Base-by-base conservation (phyloP, 805 yeast species). In the Barnettozyma salicaria region DNA sequence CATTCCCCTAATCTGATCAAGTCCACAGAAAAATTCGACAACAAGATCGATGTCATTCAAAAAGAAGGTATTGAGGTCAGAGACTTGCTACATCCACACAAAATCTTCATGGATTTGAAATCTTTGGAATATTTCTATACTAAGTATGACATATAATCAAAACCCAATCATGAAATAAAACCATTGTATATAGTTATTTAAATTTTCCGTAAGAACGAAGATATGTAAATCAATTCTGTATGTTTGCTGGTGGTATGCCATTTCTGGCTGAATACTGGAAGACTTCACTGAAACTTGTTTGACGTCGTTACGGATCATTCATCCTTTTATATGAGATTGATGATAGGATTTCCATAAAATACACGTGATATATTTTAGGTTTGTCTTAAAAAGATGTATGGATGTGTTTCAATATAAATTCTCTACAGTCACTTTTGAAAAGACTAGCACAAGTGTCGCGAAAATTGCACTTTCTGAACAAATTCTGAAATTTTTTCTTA, bases 41-140 rank as follows among this genome's bases (percentile, higher is more conserved):
- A 62, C 21, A 75, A 72, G 50, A 73, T 84, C 30, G 80, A 72
- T 42, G 76, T 88, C 23, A 61, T 83, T 43, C 74, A 77, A 45
- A 79, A 81, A 56, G 94, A 86, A 52, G 82, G 80, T 17, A 75
- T 87, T 25, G 84, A 81, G 55, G 90, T 89, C 14, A 77, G 89
- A 61, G 95, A 88, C 56, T 52, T 89, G 35, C 72, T 89, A 44
- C 81, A 77, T 61, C 90, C 96, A 11, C 74, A 81, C 51, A 72
- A 86, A 47, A 65, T 88, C 41, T 75, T 76, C 49, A 72, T 88
- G 41, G 96, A 87, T 60, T 64, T 74, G 48, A 65, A 65, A 18
- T 89, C 96, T 2, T 71, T 88, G 48, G 75, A 78, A 54, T 79
- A 77, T 68, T 64, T 78, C 39, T 72, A 32, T 22, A 12, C 42